Evolutionary conservation across 2,329 filamentous ascomycete genomes (phyloP), one percentile per base, ranked within the genome.

Genomic region (Aspergillus sp.): DNA sequence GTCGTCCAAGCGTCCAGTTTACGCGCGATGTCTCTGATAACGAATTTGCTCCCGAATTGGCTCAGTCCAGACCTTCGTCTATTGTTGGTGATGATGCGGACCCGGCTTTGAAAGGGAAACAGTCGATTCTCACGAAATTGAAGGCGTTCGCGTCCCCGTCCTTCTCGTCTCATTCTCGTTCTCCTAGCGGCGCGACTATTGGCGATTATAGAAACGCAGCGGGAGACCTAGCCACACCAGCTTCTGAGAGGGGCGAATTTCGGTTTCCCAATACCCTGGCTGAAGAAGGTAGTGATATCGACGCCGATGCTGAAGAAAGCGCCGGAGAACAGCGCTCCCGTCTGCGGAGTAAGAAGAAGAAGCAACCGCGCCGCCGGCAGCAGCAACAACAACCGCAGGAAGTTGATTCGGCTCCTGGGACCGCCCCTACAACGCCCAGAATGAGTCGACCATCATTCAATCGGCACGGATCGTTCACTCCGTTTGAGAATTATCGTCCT

Each of bases 221-320:
- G 29, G 62, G 59, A 41, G 70, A 68, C 12, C 40, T 68, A 19
- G 60, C 70, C 26, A 74, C 73, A 0, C 73, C 75, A 4, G 65
- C 65, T 10, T 72, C 72, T n/a, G 74, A 78, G 57, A 66, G 71
- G 50, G 70, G 69, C 29, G 68, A 71, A 29, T 69, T 73, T 41
- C 71, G 73, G 47, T 72, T 80, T 52, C 77, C 77, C 7, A 72
- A 76, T 19, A 79, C 75, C 1, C 63, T 81, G 46, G 66, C 71
- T 38, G 77, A 79, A 53, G 75, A 77, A 48, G 81, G 80, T 19
- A 86, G 82, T 62, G 87, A 90, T 63, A 81, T 75, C 9, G 83
- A 86, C 59, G 83, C 85, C 1, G 88, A 93, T 63, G 87, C 84
- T 1, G 90, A 94, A 62, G 88, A 93, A 62, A 94, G 88, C 40